A percentile compares a stretch with the other conserved stretches of the same genome.
Evolutionary conservation across 106 monocot species (phyloP).

Genomic region (Dendrobium chrysotoxum): DNA sequence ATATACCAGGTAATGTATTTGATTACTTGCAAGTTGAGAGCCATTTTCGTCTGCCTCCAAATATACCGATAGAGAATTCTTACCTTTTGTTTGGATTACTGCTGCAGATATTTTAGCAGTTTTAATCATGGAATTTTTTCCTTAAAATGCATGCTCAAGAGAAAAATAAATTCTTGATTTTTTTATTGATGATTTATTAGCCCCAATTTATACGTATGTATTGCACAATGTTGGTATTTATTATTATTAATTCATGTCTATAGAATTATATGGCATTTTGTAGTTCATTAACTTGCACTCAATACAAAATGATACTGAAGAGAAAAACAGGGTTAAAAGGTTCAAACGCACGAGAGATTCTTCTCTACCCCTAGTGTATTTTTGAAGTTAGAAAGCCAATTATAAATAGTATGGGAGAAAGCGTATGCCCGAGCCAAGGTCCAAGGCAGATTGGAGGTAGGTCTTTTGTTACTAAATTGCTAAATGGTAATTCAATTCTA

Average conservation of each 20-base stretch:
- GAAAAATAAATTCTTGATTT: neutral
- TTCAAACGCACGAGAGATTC: neutral
- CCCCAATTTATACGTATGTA: neutral
- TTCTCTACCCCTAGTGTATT: neutral
- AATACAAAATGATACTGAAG: too few species aligned
- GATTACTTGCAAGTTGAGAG: neutral
- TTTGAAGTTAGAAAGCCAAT: neutral
- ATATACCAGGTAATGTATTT: slow-evolving; percentile 65
- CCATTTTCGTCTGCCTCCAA: neutral
- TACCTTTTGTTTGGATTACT: neutral
- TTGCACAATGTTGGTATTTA: neutral
- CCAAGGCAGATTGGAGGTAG: neutral
- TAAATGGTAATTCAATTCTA: neutral
- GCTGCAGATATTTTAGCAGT: neutral
- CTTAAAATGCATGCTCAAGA: neutral
- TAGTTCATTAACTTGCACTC: neutral
- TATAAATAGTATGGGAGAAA: neutral
- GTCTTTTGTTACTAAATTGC: neutral
- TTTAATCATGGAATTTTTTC: neutral
- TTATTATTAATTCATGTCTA: neutral
- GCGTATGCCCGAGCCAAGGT: neutral
- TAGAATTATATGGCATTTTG: neutral
- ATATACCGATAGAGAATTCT: neutral
- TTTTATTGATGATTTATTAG: neutral
- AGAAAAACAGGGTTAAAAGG: neutral